Conservation (phyloP, 164 flowering plant genomes). For the grape (Vitis vinifera) region DNA sequence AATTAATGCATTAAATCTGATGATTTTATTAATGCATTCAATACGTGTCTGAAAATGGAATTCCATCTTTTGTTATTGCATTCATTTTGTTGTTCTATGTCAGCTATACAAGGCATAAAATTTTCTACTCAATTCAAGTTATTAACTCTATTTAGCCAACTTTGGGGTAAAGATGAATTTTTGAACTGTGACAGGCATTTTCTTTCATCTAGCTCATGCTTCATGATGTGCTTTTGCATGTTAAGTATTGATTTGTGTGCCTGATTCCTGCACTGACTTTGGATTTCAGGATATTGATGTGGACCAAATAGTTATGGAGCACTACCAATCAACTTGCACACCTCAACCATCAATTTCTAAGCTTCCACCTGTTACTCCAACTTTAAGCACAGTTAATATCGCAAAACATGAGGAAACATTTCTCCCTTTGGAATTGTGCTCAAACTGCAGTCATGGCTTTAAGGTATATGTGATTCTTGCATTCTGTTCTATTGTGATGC, state of each 20-base stretch:
- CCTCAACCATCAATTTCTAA: constrained; percentile 64
- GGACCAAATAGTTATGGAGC: constrained; percentile 85
- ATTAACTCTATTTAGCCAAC: neutral
- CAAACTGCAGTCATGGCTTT: constrained; percentile 70
- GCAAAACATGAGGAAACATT: constrained; percentile 28
- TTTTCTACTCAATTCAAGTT: neutral
- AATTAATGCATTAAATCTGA: neutral
- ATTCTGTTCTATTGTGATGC: neutral
- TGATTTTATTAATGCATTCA: neutral
- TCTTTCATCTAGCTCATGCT: neutral
- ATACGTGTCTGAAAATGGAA: neutral
- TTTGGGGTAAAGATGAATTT: neutral
- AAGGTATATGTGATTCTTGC: constrained; percentile 46
- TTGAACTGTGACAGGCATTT: neutral
- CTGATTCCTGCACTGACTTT: constrained; percentile 2
- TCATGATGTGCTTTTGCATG: neutral
- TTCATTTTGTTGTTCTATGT: neutral
- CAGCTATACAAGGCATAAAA: neutral
- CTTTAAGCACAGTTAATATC: constrained; percentile 17
- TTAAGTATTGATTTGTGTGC: neutral
- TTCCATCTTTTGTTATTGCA: neutral
- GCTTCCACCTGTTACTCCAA: constrained; percentile 51
- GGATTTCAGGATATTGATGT: constrained; percentile 75
- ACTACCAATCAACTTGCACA: constrained; percentile 67
- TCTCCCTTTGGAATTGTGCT: constrained; percentile 66